Base-by-base conservation (phyloP, 2,329 filamentous ascomycete genomes). In the Ceratocystis destructans region DNA sequence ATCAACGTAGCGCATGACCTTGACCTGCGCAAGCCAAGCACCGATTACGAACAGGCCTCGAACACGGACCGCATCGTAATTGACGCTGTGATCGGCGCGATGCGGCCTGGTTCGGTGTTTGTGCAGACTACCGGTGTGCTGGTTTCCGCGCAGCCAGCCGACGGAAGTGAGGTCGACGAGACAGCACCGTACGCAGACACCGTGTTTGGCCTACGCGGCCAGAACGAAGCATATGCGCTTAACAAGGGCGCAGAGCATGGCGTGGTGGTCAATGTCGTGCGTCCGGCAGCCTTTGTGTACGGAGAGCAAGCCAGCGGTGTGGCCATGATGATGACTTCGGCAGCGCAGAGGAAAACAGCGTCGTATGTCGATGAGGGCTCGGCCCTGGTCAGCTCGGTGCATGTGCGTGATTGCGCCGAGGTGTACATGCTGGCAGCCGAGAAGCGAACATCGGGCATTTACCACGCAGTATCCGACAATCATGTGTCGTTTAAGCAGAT, bases 221-320 rank as follows among this genome's bases (percentile, higher is more conserved):
- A 64, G 10, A 69, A 72, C 57, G 76, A 76, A 69, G n/a, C 63
- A 5, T 69, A 77, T 65, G 73, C 73, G 0, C 69, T 75, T 12
- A 48, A 45, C 2, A 71, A 73, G 22, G 69, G 68, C 7, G 68
- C 69, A 5, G 61, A 65, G 37, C 70, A 72, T 46, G 74, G 75
- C 1, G 69, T 80, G 31, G 69, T 71, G 3, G 75, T 77, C 3
- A 72, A 69, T 20, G 69, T 71, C 6, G 71, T 80, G 4, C 74
- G 78, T 0, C 72, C 80, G 0, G 72, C 78, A 2, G 77, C 77
- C 0, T 79, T 72, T 31, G 78, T 80, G 0, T 78, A 80, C 69
- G 79, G 78, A 1, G 73, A 72, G 12, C 77, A 74, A 1, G 77
- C 75, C 8, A 75, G 74, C 66, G 74, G 74, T 31, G 71, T 78